A percentile compares a stretch with the other conserved stretches of the same genome.
phyloP scores from a whole-genome alignment of 306 rosid genomes.

The Luffa aegyptiaca region DNA sequence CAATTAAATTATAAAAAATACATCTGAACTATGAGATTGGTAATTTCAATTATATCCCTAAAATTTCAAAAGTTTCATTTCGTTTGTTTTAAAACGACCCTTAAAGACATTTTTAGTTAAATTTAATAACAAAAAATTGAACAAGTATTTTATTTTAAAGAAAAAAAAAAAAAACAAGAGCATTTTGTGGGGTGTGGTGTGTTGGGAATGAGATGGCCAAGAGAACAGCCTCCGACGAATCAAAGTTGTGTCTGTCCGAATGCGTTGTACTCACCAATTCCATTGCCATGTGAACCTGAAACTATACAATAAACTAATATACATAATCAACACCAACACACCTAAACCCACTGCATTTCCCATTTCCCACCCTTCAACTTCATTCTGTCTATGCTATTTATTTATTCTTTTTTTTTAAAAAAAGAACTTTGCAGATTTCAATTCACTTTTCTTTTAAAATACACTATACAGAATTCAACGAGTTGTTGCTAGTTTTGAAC shows the following conservation, averaged over 20 bases:
- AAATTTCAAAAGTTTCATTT: no score
- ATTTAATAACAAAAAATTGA: no score
- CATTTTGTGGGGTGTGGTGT: not conserved
- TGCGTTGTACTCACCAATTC: conserved; percentile 1
- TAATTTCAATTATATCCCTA: no score
- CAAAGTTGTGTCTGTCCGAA: not conserved
- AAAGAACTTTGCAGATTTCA: not conserved
- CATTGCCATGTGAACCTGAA: not conserved
- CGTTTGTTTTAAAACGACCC: no score
- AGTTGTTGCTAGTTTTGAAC: no score
- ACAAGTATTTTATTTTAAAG: no score
- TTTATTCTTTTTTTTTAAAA: not conserved
- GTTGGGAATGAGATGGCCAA: conserved; percentile 2
- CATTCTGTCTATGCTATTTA: not conserved
- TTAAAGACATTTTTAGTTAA: no score
- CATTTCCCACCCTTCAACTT: not conserved
- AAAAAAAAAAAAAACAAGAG: not conserved
- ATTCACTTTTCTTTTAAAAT: not conserved
- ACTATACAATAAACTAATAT: not conserved
- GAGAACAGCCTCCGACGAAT: not conserved
- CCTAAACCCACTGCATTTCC: not conserved
- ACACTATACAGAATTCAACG: no score
- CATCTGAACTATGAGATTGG: no score
- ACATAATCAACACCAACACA: not conserved
- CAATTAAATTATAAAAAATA: no score